phyloP scores from a whole-genome alignment of 2,329 filamentous ascomycete species.

The Elsinoe fawcettii region DNA sequence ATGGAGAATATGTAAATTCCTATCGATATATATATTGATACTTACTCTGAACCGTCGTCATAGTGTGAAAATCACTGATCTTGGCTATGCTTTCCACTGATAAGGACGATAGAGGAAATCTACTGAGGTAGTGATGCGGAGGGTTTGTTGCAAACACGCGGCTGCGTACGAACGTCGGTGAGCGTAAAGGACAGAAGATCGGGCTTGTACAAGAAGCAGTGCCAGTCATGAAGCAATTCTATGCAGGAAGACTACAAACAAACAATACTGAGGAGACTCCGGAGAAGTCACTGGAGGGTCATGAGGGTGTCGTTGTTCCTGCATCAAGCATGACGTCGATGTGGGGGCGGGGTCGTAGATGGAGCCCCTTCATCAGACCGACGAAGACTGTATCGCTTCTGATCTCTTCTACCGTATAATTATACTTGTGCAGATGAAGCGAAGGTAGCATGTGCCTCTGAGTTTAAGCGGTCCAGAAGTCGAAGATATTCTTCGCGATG shows the following conservation, averaged over 20 bases:
- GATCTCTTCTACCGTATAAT: no score
- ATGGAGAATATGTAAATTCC: not conserved
- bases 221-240: not conserved
- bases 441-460: not conserved
- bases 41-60: not conserved
- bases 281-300: not conserved
- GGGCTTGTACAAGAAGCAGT: no score
- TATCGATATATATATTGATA: not conserved
- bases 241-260: not conserved
- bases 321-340: not conserved
- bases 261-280: not conserved
- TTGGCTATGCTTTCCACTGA: conserved; percentile 1
- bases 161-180: no score
- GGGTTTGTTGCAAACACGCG: no score
- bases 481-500: not conserved
- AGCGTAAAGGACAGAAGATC: no score
- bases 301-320: not conserved
- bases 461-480: not conserved
- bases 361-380: no score
- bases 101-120: not conserved
- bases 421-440: no score
- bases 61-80: not conserved
- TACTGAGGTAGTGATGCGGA: no score
- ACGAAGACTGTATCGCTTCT: no score
- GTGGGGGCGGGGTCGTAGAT: not conserved